These are phyloP conservation scores for Geotrichum europaeum DNA, from an alignment of 1,139 yeast genomes.

Conservation along the genomic window DNA sequence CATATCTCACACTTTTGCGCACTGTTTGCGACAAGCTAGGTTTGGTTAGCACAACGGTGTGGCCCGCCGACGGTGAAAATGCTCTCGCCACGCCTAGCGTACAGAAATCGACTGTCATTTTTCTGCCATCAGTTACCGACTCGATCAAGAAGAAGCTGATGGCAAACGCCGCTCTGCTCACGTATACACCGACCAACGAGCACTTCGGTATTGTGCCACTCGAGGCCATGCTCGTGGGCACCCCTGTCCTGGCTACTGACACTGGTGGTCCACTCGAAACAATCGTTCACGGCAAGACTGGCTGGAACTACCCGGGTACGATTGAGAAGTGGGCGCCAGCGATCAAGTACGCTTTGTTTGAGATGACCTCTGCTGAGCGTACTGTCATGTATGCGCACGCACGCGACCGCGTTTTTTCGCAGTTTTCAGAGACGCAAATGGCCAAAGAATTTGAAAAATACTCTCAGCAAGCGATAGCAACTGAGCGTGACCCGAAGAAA, in stretches of 20 bases:
- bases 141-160: conserved; percentile 60
- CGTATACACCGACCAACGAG: conserved; percentile 87
- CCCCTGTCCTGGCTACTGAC: conserved; percentile 80
- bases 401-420: conserved; percentile 42
- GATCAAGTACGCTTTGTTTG: conserved; percentile 41
- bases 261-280: conserved; percentile 95
- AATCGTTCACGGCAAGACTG: conserved; percentile 59
- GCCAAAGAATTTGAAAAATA: conserved; percentile 46
- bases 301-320: conserved; percentile 61
- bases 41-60: conserved; percentile 45
- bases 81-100: conserved; percentile 13
- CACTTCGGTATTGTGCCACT: conserved; percentile 98
- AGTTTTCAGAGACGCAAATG: conserved; percentile 61
- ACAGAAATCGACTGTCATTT: conserved; percentile 48
- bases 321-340: conserved; percentile 59
- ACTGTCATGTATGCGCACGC: conserved; percentile 47
- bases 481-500: conserved; percentile 16
- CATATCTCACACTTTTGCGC: conserved; percentile 58
- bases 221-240: conserved; percentile 81
- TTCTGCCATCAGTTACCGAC: conserved; percentile 73
- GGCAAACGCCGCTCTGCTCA: conserved; percentile 49
- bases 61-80: conserved; percentile 21
- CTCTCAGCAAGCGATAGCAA: conserved; percentile 23
- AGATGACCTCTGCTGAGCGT: conserved; percentile 33
- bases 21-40: conserved; percentile 43